A percentile compares a stretch with the other conserved stretches of the same genome.
phyloP scores from a whole-genome alignment of 1,139 yeast species.

The Saccharomyces hybrid region DNA sequence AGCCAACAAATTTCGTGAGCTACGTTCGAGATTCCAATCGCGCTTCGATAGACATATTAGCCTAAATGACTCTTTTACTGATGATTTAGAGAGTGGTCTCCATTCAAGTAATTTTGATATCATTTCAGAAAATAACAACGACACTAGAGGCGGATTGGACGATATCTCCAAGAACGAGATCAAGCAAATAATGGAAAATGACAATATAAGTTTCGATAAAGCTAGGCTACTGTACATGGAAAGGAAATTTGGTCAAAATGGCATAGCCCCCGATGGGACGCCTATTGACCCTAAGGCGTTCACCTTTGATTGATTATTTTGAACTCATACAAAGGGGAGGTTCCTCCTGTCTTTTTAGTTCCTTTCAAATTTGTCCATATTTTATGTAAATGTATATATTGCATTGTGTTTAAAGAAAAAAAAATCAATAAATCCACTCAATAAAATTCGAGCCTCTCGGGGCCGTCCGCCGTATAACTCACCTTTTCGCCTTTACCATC shows the following conservation, averaged over 20 bases:
- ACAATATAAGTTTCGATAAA: conserved; percentile 52
- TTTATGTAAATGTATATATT: background rate
- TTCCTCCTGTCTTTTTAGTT: background rate
- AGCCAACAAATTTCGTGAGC: conserved; percentile 13
- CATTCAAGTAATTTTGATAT: conserved; percentile 55
- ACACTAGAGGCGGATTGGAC: conserved; percentile 56
- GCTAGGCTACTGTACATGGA: conserved; percentile 55
- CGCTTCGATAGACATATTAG: conserved; percentile 13
- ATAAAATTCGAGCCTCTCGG: background rate
- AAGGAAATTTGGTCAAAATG: conserved; percentile 42
- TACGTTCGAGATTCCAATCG: conserved; percentile 9
- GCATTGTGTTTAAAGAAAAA: background rate
- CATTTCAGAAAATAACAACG: conserved; percentile 42
- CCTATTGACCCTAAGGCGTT: conserved; percentile 46
- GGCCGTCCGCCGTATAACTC: background rate
- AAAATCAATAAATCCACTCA: background rate
- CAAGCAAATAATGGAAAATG: conserved; percentile 46
- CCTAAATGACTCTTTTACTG: conserved; percentile 39
- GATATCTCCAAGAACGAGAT: conserved; percentile 47
- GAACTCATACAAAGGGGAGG: background rate
- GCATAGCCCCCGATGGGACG: conserved; percentile 47
- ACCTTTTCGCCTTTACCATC: background rate
- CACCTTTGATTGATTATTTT: conserved; percentile 21
- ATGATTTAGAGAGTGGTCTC: conserved; percentile 61
- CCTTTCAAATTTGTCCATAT: background rate